phyloP scores from a whole-genome alignment of 2,329 filamentous ascomycete species.

The Exophiala dermatitidis region DNA sequence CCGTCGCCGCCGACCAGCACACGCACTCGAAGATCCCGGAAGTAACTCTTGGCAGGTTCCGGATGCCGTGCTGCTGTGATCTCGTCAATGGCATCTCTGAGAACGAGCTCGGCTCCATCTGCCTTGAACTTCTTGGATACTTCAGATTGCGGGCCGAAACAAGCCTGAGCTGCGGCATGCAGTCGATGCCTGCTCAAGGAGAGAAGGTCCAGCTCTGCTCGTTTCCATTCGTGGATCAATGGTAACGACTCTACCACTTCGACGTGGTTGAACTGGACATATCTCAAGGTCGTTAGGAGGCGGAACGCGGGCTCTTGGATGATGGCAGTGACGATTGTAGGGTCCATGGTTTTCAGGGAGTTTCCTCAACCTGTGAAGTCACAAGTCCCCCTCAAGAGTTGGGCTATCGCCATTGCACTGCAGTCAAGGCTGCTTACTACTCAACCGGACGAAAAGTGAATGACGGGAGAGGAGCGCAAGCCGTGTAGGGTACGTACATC shows the following conservation, averaged over 20 bases:
- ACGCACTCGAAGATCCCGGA: slow-evolving; percentile 6
- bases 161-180: slow-evolving; percentile 50
- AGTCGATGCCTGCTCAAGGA: slow-evolving; percentile 71
- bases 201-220: slow-evolving; percentile 43
- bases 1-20: slow-evolving; percentile 12
- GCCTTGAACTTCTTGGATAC: slow-evolving; percentile 2
- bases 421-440: too few species aligned
- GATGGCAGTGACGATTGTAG: background rate
- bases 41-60: background rate
- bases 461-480: too few species aligned
- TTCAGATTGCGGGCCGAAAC: slow-evolving; percentile 36
- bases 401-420: too few species aligned
- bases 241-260: background rate
- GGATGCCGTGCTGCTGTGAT: background rate
- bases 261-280: slow-evolving; percentile 3
- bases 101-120: background rate
- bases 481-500: too few species aligned
- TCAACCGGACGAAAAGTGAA: too few species aligned
- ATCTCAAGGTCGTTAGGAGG: slow-evolving; percentile 9
- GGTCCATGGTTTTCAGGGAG: background rate
- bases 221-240: background rate
- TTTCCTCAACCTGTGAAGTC: too few species aligned
- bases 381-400: too few species aligned
- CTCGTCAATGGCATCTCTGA: background rate
- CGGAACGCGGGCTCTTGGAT: slow-evolving; percentile 5